Evolutionary conservation across 352 stramenopile genomes (phyloP).

Genomic region (Peronospora tabacina): DNA sequence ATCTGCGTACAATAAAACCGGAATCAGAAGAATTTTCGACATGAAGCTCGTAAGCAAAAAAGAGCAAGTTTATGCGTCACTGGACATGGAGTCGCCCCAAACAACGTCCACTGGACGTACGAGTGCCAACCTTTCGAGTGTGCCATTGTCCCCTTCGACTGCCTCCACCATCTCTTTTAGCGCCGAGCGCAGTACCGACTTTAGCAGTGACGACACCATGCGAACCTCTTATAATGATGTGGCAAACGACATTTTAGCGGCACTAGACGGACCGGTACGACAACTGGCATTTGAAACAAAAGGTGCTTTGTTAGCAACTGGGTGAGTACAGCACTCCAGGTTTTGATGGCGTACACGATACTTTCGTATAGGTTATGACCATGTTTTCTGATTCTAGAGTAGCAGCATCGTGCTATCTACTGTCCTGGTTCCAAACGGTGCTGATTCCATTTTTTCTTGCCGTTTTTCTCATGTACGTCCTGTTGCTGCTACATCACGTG

Average conservation of each 20-base stretch:
- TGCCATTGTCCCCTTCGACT: slow-evolving; percentile 43
- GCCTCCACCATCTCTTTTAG: slow-evolving; percentile 28
- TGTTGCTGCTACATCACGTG: not conserved
- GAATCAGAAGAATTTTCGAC: not conserved
- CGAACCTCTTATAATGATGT: slow-evolving; percentile 41
- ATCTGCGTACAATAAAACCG: not conserved
- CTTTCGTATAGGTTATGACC: not conserved
- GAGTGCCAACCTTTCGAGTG: slow-evolving; percentile 29
- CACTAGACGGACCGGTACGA: slow-evolving; percentile 56
- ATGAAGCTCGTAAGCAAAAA: slow-evolving; percentile 75
- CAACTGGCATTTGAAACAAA: slow-evolving; percentile 76
- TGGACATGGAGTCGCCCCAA: slow-evolving; percentile 61
- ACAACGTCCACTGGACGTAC: slow-evolving; percentile 24
- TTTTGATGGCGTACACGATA: not conserved
- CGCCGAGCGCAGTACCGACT: slow-evolving; percentile 22
- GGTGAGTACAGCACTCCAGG: slow-evolving; percentile 25
- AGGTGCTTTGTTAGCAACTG: slow-evolving; percentile 70
- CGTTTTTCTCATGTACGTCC: slow-evolving; percentile 77
- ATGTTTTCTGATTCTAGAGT: slow-evolving; percentile 29
- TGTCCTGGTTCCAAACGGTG: slow-evolving; percentile 81
- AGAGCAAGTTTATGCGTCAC: slow-evolving; percentile 63
- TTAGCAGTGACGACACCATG: slow-evolving; percentile 15
- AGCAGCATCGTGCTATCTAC: slow-evolving; percentile 67
- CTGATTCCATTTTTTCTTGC: slow-evolving; percentile 84
- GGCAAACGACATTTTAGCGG: slow-evolving; percentile 50